phyloP scores from a whole-genome alignment of 2,329 filamentous ascomycete species.

The Alternaria angustiovoidea region DNA sequence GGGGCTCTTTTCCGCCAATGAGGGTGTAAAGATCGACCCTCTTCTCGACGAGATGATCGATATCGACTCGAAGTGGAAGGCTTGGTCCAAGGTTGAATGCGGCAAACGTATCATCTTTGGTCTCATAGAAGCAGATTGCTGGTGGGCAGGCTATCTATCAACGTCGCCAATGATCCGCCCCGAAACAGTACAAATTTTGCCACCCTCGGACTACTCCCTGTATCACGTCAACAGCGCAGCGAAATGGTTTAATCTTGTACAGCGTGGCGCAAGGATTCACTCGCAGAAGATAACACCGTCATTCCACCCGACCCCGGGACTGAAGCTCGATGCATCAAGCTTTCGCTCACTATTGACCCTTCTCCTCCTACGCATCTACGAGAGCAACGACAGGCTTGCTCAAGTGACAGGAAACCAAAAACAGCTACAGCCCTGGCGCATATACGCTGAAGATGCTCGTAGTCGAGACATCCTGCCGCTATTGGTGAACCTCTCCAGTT shows the following conservation, averaged over 20 bases:
- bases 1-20: slow-evolving; percentile 59
- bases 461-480: slow-evolving; percentile 53
- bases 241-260: slow-evolving; percentile 45
- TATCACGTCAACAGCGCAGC: slow-evolving; percentile 53
- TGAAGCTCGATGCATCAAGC: slow-evolving; percentile 42
- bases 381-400: slow-evolving; percentile 46
- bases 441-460: slow-evolving; percentile 58
- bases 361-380: slow-evolving; percentile 43
- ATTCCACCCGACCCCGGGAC: slow-evolving; percentile 42
- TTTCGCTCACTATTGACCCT: slow-evolving; percentile 45
- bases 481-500: slow-evolving; percentile 47
- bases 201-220: slow-evolving; percentile 56
- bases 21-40: slow-evolving; percentile 47
- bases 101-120: slow-evolving; percentile 59
- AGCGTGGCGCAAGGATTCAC: slow-evolving; percentile 41
- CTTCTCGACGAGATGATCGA: slow-evolving; percentile 56
- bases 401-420: slow-evolving; percentile 36
- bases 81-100: slow-evolving; percentile 62
- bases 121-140: slow-evolving; percentile 57
- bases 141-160: slow-evolving; percentile 59
- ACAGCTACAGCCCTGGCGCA: slow-evolving; percentile 49
- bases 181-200: slow-evolving; percentile 57
- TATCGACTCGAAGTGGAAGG: slow-evolving; percentile 59
- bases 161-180: slow-evolving; percentile 57
- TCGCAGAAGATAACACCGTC: slow-evolving; percentile 45